Evolutionary conservation across 2,329 filamentous ascomycete genomes (phyloP), one percentile per base, ranked within the genome.

Genomic region (Diaporthe sp.): DNA sequence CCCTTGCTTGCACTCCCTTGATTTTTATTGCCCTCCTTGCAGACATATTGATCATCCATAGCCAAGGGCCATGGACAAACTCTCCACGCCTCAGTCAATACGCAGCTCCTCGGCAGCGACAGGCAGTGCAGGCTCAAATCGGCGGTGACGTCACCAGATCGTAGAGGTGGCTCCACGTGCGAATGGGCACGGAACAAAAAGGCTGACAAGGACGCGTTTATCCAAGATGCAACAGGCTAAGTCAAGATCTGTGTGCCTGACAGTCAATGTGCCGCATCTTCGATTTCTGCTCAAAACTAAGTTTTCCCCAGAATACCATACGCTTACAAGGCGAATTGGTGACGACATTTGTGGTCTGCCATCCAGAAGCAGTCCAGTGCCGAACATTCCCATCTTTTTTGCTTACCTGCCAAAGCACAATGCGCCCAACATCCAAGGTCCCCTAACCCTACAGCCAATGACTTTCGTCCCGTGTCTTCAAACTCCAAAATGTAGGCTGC

Each of bases 1-100:
- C 45, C 64, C 64, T 52, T 67, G 45, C 64, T 52, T 52, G 64
- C 15, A 7, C 30, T 45, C 30, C 64, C 64, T 52, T 52, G 45
- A 52, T 52, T 52, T 38, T 67, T 67, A 67, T 38, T 67, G 45
- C 45, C 19, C 45, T 25, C 30, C 33, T 67, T 45, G 45, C 30
- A 22, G 30, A 52, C 64, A 50, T n/a, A 13, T 13, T 52, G 22
- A 17, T 12, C 17, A 17, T 12, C 17, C 22, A 15, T 52, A 19
- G 45, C 30, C 64, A 52, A 52, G 61, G 25, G 61, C 35, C 30
- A 67, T 38, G 17, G 10, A 33, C 60, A 33, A 22, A n/a, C 5
- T n/a, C 47, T 45, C 42, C 22, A 15, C 30, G 64, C 45, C 30
- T 67, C 64, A 25, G 45, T 38, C 45, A 35, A 38, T 22, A 38